phyloP scores from a whole-genome alignment of 768 basidiomycete genomes.

The Boletus coccyginus region DNA sequence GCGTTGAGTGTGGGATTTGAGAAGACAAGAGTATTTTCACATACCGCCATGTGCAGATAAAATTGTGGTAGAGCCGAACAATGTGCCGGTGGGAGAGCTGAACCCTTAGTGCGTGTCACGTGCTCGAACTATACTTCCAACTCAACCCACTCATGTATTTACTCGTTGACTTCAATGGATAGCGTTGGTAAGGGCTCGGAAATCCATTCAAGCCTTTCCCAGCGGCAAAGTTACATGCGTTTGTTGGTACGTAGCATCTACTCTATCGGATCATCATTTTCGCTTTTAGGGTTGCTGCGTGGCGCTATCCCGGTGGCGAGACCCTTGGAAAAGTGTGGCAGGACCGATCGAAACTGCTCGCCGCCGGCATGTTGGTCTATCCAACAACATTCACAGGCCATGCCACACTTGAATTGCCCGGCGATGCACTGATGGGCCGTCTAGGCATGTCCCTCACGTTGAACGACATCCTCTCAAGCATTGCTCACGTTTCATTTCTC shows the following conservation, averaged over 20 bases:
- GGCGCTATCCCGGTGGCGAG: background rate
- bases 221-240: no score
- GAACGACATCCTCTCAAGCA: no score
- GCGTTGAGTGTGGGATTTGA: constrained; percentile 22
- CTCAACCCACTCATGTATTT: no score
- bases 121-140: no score
- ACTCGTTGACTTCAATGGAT: no score
- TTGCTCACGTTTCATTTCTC: no score
- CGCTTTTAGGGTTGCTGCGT: no score
- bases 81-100: constrained; percentile 3
- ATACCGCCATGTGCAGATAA: constrained; percentile 40
- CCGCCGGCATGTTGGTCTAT: background rate
- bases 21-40: constrained; percentile 11
- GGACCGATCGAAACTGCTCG: background rate
- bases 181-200: no score
- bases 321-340: background rate
- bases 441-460: background rate
- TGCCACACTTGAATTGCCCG: no score
- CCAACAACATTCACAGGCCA: background rate
- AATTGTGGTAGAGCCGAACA: constrained; percentile 1
- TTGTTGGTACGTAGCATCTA: no score
- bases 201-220: no score
- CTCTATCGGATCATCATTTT: background rate
- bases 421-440: background rate
- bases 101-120: background rate